Evolutionary conservation across 305 asterid genomes (phyloP).

Genomic region (Fraxinus baroniana): DNA sequence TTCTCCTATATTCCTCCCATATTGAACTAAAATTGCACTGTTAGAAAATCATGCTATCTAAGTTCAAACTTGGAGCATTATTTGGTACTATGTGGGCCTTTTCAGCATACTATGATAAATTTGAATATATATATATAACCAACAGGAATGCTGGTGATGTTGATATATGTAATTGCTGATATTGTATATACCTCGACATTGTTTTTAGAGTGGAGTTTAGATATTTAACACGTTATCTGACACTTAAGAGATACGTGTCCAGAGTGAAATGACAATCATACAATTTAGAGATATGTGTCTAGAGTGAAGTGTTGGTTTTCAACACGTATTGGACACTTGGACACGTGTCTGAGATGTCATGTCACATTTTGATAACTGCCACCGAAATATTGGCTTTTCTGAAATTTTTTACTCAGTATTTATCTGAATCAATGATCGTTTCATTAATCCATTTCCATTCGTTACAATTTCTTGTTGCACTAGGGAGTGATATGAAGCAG

Average conservation of each 20-base stretch:
- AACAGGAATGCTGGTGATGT: not conserved
- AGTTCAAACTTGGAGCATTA: not conserved
- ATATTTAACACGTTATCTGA: not conserved
- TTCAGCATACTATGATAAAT: not conserved
- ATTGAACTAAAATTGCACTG: conserved; percentile 9
- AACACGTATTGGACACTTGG: not conserved
- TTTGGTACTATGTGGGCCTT: not conserved
- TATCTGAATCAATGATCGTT: not conserved
- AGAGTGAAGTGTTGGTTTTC: not conserved
- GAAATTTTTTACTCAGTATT: not conserved
- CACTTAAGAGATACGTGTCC: not conserved
- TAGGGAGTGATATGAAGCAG: not conserved
- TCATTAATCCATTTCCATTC: not conserved
- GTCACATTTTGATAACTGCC: not conserved
- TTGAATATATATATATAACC: not conserved
- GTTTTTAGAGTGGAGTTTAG: not conserved
- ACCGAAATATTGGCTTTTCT: not conserved
- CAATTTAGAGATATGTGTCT: not conserved
- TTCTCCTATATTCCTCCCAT: conserved; percentile 50
- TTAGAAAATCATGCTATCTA: not conserved
- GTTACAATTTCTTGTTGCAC: not conserved
- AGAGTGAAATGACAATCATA: not conserved
- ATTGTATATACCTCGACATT: not conserved
- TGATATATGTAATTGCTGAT: not conserved
- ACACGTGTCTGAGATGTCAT: not conserved